Conservation (phyloP, 1,139 yeast genomes). For the Suhomyces bribrorum region DNA sequence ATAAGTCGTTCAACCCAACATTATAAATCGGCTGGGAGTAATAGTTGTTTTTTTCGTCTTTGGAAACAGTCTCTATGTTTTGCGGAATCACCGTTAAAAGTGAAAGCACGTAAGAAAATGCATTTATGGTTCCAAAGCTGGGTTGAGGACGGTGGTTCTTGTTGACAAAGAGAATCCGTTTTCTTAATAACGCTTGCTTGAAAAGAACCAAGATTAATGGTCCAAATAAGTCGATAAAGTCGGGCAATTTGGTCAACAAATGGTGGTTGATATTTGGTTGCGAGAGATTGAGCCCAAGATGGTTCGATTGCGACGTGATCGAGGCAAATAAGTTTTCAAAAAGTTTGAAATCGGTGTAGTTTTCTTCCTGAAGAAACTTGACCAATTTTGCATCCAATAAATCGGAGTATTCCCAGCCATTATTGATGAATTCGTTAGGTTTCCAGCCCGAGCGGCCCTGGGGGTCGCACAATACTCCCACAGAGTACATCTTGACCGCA, state of each 20-base stretch:
- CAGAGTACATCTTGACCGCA: constrained; percentile 62
- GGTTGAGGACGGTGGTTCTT: constrained; percentile 5
- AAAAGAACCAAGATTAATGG: constrained; percentile 72
- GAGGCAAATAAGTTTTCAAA: constrained; percentile 25
- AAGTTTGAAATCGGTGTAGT: constrained; percentile 20
- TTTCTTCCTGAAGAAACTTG: constrained; percentile 31
- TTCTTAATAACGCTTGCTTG: constrained; percentile 66
- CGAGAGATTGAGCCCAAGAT: constrained; percentile 10
- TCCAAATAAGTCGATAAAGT: constrained; percentile 57
- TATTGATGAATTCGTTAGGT: constrained; percentile 51
- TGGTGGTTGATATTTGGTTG: constrained; percentile 37
- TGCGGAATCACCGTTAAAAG: constrained; percentile 41
- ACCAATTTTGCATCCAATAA: constrained; percentile 46
- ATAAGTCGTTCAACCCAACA: constrained; percentile 62
- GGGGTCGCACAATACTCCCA: constrained; percentile 62
- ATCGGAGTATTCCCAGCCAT: constrained; percentile 59
- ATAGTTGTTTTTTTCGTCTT: constrained; percentile 19
- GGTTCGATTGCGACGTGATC: constrained; percentile 4
- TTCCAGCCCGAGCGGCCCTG: constrained; percentile 38
- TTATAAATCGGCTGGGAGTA: constrained; percentile 58
- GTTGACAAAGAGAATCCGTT: constrained; percentile 60
- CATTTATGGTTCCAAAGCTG: constrained; percentile 15
- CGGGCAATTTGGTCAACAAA: constrained; percentile 50
- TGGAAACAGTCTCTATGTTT: constrained; percentile 23
- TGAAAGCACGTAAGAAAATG: constrained; percentile 40